Conservation (phyloP, 1,284 basidiomycete species). For the Vanrija humicola region DNA sequence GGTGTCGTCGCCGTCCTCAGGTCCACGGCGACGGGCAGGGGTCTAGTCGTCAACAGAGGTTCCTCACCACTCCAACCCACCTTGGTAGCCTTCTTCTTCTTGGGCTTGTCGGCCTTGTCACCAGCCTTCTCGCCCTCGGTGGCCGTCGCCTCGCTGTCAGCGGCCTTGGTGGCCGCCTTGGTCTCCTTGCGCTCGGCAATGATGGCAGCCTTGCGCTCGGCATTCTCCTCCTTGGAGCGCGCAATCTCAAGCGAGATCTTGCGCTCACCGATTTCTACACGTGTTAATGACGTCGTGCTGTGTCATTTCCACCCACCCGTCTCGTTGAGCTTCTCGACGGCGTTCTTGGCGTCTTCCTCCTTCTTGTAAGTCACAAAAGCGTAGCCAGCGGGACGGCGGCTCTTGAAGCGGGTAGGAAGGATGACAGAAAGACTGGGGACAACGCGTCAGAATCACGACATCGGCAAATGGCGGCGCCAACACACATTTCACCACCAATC, state of each 20-base stretch:
- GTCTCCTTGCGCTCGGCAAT: constrained; percentile 27
- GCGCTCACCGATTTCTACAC: constrained; percentile 70
- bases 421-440: constrained; percentile 29
- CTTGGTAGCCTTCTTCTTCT: constrained; percentile 37
- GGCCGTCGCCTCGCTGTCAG: constrained; percentile 50
- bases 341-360: constrained; percentile 76
- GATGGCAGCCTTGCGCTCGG: constrained; percentile 51
- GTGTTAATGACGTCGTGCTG: not conserved
- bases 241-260: constrained; percentile 82
- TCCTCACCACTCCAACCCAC: constrained; percentile 6
- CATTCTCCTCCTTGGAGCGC: constrained; percentile 80
- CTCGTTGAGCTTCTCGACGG: constrained; percentile 78
- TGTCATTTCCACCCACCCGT: constrained; percentile 5
- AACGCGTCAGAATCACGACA: not conserved
- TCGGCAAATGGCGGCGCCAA: not conserved
- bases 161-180: constrained; percentile 27
- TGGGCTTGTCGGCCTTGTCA: constrained; percentile 24
- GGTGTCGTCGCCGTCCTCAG: constrained; percentile 38
- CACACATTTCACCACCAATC: constrained; percentile 44
- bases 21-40: constrained; percentile 40
- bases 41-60: constrained; percentile 15
- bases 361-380: constrained; percentile 82
- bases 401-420: constrained; percentile 38
- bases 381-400: constrained; percentile 61
- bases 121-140: constrained; percentile 14